Evolutionary conservation across 1,139 yeast species (phyloP), one percentile per base, ranked within the genome.

Genomic region (Saccharomyces hybrid): DNA sequence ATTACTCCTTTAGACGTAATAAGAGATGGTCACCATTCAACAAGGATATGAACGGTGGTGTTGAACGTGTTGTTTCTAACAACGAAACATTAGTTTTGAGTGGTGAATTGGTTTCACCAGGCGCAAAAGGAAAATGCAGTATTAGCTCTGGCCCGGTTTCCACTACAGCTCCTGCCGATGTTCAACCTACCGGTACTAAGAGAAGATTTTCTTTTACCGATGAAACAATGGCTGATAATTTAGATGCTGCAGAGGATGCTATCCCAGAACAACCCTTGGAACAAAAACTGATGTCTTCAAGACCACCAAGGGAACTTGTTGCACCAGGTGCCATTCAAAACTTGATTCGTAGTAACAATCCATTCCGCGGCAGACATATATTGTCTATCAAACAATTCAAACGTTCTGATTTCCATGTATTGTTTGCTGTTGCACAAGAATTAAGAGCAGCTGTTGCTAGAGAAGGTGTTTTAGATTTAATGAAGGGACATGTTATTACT

Each of bases 391-490:
- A 84, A 68, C 93, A 90, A 68, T 85, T 93, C 70, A 78, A 81
- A 59, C 84, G 98, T 75, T 78, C 89, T 56, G 96, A 93, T 70
- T 79, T 95, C 73, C 99, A 93, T 72, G 81, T 90, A 28, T 78
- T 95, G 70, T 95, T 95, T 76, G 86, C 97, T 32, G 93, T 93
- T 66, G 99, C 99, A 46, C 97, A 93, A 77, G 99, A 95, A 75
- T 86, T 95, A 91, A 83, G 98, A 74, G 80, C 93, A 62, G 95
- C 95, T 49, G 99, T 93, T 59, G 98, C 93, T 76, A 87, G 98
- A 75, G 88, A 86, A 68, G 99, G 99, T 66, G 95, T 89, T 54
- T 78, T 95, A 71, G 97, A 93, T 72, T 74, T 95, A 59, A 81
- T 93, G 74, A 81, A 84, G 74, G 96, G 98, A 59, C 84, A 96